Evolutionary conservation across 129 eudicot genomes (phyloP).

Genomic region (Flaveria linearis): DNA sequence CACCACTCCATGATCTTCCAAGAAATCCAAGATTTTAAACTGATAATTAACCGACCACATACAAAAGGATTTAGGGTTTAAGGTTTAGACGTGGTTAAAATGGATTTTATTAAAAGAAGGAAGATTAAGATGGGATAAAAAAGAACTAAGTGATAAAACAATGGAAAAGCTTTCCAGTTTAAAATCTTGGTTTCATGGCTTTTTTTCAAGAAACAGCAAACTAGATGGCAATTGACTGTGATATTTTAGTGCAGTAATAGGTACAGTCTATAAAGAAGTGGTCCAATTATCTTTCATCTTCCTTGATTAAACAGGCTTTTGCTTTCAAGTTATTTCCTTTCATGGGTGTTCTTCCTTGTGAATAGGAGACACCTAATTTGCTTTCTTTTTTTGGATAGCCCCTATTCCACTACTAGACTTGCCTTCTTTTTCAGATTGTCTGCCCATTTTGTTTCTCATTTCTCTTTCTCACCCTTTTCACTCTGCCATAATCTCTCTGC

Average conservation of each 20-base stretch:
- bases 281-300: conserved; percentile 38
- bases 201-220: conserved; percentile 42
- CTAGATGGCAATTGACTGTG: conserved; percentile 35
- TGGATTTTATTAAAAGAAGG: background rate
- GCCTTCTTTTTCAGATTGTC: conserved; percentile 49
- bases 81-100: background rate
- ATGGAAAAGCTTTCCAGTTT: conserved; percentile 21
- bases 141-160: conserved; percentile 29
- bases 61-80: background rate
- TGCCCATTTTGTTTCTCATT: conserved; percentile 44
- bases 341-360: conserved; percentile 40
- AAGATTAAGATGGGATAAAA: conserved; percentile 13
- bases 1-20: too few relatives aligned
- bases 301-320: conserved; percentile 46
- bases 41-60: too few relatives aligned
- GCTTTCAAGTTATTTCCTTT: conserved; percentile 42
- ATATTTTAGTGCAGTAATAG: conserved; percentile 43
- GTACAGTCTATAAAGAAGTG: conserved; percentile 40
- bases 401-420: conserved; percentile 41
- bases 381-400: conserved; percentile 35
- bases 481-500: conserved; percentile 38
- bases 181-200: conserved; percentile 38
- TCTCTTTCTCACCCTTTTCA: conserved; percentile 45
- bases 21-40: too few relatives aligned
- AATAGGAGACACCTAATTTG: conserved; percentile 39